A percentile compares a stretch with the other conserved stretches of the same genome.
These are phyloP conservation scores for Nyssa sinensis DNA, from an alignment of 148 eudicot genomes.

Conservation along the genomic window DNA sequence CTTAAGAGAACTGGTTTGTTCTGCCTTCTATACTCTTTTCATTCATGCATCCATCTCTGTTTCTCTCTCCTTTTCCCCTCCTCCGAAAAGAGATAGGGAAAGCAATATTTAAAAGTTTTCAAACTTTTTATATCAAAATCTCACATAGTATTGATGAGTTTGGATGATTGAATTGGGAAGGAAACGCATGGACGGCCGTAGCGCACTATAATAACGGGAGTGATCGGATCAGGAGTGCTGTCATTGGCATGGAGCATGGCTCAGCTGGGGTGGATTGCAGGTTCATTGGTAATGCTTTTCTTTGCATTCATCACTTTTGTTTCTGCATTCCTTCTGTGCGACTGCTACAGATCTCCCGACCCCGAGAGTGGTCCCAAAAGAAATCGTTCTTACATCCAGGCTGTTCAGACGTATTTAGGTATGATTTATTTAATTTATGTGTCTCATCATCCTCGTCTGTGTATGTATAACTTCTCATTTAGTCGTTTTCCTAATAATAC, in stretches of 20 bases:
- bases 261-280: constrained; percentile 72
- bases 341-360: constrained; percentile 57
- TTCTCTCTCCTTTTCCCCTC: neutral
- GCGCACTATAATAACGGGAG: constrained; percentile 75
- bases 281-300: constrained; percentile 44
- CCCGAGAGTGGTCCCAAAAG: constrained; percentile 55
- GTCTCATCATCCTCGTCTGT: too few species aligned
- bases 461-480: too few species aligned
- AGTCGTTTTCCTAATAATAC: too few species aligned
- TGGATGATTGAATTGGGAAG: constrained; percentile 23
- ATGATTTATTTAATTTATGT: neutral
- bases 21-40: neutral
- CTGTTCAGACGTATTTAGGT: constrained; percentile 54
- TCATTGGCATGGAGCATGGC: constrained; percentile 66
- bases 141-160: neutral
- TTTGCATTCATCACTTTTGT: constrained; percentile 51
- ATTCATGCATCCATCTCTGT: neutral
- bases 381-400: constrained; percentile 51
- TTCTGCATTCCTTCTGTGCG: constrained; percentile 49
- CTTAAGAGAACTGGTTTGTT: constrained; percentile 21
- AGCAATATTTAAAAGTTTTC: too few species aligned
- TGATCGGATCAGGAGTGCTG: constrained; percentile 65
- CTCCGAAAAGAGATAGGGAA: too few species aligned
- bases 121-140: too few species aligned
- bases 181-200: constrained; percentile 57